Percentiles rank a stretch among this genome's conserved stretches.
Evolutionary conservation across 1,284 basidiomycete species (phyloP).

Genomic region (Cutaneotrichosporon arboriforme): DNA sequence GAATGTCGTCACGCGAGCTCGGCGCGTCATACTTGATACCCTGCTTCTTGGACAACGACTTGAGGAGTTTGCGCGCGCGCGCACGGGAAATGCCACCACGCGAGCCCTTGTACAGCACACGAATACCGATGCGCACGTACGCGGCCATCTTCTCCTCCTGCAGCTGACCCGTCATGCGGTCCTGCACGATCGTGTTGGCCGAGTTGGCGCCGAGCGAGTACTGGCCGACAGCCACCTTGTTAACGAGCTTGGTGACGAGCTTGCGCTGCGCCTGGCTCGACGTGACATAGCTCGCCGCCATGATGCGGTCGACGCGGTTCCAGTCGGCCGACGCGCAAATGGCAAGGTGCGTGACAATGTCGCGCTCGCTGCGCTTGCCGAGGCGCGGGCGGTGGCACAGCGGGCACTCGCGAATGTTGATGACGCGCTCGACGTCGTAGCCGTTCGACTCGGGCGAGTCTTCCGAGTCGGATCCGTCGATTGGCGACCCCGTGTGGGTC

Average conservation of each 20-base stretch:
- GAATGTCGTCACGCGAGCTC: conserved; percentile 76
- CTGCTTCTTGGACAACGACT: conserved; percentile 88
- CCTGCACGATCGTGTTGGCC: conserved; percentile 94
- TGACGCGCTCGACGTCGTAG: conserved; percentile 70
- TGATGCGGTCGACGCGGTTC: conserved; percentile 77
- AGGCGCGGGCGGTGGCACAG: conserved; percentile 84
- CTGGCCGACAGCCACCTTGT: conserved; percentile 74
- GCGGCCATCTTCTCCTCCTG: conserved; percentile 92
- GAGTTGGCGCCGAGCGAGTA: conserved; percentile 78
- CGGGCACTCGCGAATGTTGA: conserved; percentile 91
- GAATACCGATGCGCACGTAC: conserved; percentile 86
- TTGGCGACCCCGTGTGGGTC: conserved; percentile 7
- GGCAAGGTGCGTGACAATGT: conserved; percentile 88
- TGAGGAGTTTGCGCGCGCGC: conserved; percentile 73
- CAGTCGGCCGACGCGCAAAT: conserved; percentile 91
- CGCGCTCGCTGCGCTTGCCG: conserved; percentile 78
- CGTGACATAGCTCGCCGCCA: conserved; percentile 94
- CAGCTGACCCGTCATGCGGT: conserved; percentile 79
- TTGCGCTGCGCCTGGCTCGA: conserved; percentile 93
- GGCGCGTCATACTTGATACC: conserved; percentile 87
- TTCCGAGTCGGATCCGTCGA: conserved; percentile 10
- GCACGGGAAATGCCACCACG: conserved; percentile 84
- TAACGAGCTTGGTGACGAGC: conserved; percentile 86
- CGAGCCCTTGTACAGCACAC: conserved; percentile 88
- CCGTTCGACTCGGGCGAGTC: conserved; percentile 9